A percentile compares a stretch with the other conserved stretches of the same genome.
Evolutionary conservation across 371 early-diverging fungal genomes (phyloP).

Genomic region (Rhizomucor miehei): DNA sequence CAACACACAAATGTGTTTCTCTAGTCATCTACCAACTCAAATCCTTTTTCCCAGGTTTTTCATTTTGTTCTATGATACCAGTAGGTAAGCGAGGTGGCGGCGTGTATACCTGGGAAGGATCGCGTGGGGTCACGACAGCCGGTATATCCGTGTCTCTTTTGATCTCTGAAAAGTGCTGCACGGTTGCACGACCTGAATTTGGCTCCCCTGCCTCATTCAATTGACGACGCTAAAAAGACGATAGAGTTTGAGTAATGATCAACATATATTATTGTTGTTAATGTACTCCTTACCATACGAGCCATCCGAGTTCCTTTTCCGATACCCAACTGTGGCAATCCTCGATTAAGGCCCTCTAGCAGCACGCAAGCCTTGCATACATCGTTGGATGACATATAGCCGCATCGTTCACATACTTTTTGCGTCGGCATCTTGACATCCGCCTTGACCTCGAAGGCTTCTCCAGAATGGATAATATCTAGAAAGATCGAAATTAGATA

Average conservation of each 20-base stretch:
- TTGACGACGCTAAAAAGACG: conserved; percentile 20
- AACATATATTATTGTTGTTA: no score
- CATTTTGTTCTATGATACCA: conserved; percentile 21
- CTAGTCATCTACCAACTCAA: conserved; percentile 25
- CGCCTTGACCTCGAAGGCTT: conserved; percentile 76
- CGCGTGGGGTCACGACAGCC: conserved; percentile 25
- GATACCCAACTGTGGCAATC: conserved; percentile 71
- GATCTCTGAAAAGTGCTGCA: conserved; percentile 45
- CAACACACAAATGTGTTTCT: no score
- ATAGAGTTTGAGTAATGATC: no score
- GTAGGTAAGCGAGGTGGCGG: conserved; percentile 45
- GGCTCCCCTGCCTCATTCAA: conserved; percentile 12
- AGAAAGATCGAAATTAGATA: background rate
- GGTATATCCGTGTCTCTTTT: conserved; percentile 34
- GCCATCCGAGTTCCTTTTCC: conserved; percentile 46
- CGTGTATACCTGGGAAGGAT: conserved; percentile 37
- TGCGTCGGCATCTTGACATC: conserved; percentile 69
- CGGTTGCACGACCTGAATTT: conserved; percentile 5
- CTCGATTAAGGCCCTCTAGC: conserved; percentile 90
- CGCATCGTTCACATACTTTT: conserved; percentile 84
- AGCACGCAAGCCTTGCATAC: conserved; percentile 95
- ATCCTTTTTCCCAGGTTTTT: conserved; percentile 26
- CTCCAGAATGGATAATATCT: conserved; percentile 95
- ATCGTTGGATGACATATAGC: conserved; percentile 90
- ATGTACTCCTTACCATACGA: no score